Evolutionary conservation across 495 filamentous ascomycete genomes (phyloP).

Genomic region (Thozetella sp.): DNA sequence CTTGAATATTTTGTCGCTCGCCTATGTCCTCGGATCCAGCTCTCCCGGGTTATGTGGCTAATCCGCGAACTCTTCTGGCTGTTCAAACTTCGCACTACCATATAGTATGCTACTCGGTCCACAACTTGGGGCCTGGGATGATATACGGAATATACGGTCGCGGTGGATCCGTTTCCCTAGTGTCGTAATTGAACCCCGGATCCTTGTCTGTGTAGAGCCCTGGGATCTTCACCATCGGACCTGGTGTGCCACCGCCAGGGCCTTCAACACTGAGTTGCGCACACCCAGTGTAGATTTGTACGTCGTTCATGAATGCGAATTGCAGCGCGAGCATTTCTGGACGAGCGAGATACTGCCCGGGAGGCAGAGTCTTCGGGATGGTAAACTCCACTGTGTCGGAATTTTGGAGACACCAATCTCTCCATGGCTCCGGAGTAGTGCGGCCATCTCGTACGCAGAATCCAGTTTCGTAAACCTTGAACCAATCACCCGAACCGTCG

Average conservation of each 20-base stretch:
- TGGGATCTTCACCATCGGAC: constrained; percentile 42
- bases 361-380: constrained; percentile 36
- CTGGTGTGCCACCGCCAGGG: constrained; percentile 36
- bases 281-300: constrained; percentile 50
- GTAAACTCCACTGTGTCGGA: constrained; percentile 38
- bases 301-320: constrained; percentile 25
- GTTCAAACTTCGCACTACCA: too few relatives aligned
- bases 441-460: constrained; percentile 11
- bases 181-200: too few relatives aligned
- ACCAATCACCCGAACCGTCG: constrained; percentile 33
- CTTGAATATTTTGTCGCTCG: too few relatives aligned
- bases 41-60: too few relatives aligned
- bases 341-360: constrained; percentile 53
- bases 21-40: too few relatives aligned
- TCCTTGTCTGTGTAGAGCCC: constrained; percentile 46
- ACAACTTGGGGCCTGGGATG: too few relatives aligned
- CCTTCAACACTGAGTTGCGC: constrained; percentile 51
- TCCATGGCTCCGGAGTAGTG: constrained; percentile 17
- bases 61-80: too few relatives aligned
- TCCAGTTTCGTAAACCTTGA: constrained; percentile 40
- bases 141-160: too few relatives aligned
- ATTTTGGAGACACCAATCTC: constrained; percentile 26
- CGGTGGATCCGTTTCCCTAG: too few relatives aligned
- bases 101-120: too few relatives aligned
- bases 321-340: constrained; percentile 53